These are phyloP conservation scores for Citrus australasica DNA, from an alignment of 345 rosid species.

Conservation along the genomic window DNA sequence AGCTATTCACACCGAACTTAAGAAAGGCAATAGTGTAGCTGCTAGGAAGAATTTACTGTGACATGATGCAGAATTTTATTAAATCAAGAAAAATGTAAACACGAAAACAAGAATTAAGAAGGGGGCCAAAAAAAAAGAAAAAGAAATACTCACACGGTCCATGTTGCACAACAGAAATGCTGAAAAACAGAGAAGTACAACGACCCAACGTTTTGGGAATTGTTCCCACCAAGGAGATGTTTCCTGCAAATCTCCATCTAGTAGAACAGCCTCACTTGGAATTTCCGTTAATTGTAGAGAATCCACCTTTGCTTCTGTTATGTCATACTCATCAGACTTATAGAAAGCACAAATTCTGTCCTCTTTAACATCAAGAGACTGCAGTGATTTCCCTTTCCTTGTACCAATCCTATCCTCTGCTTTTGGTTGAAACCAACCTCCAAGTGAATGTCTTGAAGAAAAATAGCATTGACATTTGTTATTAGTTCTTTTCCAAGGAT, in stretches of 20 bases:
- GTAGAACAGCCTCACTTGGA: slow-evolving; percentile 51
- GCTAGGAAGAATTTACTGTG: not conserved
- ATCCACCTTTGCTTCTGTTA: slow-evolving; percentile 48
- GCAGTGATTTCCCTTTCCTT: slow-evolving; percentile 10
- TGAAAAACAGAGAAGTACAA: slow-evolving; percentile 79
- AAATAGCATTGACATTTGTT: slow-evolving; percentile 31
- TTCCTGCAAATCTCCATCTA: slow-evolving; percentile 43
- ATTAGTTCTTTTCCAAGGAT: slow-evolving; percentile 10
- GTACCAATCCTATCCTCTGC: slow-evolving; percentile 15
- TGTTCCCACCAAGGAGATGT: slow-evolving; percentile 71
- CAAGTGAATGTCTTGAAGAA: slow-evolving; percentile 17
- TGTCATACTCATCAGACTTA: slow-evolving; percentile 83
- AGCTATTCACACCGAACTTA: not conserved
- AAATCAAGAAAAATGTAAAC: not conserved
- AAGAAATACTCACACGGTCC: slow-evolving; percentile 76
- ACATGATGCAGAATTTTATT: not conserved
- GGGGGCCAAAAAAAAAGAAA: not conserved
- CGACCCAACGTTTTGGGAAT: slow-evolving; percentile 85
- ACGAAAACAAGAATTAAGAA: not conserved
- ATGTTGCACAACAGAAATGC: slow-evolving; percentile 91
- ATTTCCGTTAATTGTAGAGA: slow-evolving; percentile 48
- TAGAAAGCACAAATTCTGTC: slow-evolving; percentile 51
- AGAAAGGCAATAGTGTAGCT: not conserved
- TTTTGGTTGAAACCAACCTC: slow-evolving; percentile 22
- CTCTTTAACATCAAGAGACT: slow-evolving; percentile 16